Percentiles rank a stretch among this genome's conserved stretches.
These are phyloP conservation scores for Syzygium aqueum DNA, from an alignment of 345 rosid species.

Conservation along the genomic window DNA sequence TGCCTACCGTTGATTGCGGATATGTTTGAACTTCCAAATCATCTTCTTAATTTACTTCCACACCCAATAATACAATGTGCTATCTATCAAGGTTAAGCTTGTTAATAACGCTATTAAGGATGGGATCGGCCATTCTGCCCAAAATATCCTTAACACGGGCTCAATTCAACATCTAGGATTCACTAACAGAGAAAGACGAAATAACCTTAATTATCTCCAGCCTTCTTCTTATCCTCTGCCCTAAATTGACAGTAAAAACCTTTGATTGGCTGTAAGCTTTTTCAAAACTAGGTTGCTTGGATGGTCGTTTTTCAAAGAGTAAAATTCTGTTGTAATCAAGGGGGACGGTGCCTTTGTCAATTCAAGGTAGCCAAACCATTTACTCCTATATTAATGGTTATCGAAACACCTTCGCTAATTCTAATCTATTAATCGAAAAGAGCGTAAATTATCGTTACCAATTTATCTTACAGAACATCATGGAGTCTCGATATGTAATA, in stretches of 20 bases:
- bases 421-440: not conserved
- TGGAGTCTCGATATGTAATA: not conserved
- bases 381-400: not conserved
- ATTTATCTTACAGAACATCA: not conserved
- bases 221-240: not conserved
- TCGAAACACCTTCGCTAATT: not conserved
- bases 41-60: not conserved
- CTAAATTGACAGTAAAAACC: not conserved
- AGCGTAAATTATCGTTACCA: not conserved
- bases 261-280: not conserved
- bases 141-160: not conserved
- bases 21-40: not conserved
- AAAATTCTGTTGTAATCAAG: no score
- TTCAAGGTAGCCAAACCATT: no score
- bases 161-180: not conserved
- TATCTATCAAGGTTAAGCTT: not conserved
- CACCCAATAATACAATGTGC: not conserved
- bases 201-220: not conserved
- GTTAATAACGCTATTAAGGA: not conserved
- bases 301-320: not conserved
- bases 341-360: no score
- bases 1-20: not conserved
- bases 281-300: not conserved
- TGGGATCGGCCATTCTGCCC: not conserved
- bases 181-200: not conserved